Evolutionary conservation across 768 basidiomycete genomes (phyloP).

Genomic region (Mycena latifolia): DNA sequence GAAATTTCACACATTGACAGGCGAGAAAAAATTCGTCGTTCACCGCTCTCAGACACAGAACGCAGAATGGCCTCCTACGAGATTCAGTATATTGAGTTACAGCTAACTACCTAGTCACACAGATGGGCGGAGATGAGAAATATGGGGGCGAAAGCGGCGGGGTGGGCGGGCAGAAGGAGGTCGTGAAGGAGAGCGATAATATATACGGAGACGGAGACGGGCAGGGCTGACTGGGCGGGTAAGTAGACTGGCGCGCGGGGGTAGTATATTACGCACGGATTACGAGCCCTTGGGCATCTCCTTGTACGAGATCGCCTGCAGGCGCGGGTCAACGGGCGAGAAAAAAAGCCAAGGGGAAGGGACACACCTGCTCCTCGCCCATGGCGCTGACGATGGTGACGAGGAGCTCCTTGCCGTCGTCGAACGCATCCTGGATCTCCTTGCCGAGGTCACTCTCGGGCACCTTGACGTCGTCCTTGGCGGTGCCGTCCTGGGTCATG

Average conservation of each 20-base stretch:
- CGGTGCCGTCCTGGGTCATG: slow-evolving; percentile 80
- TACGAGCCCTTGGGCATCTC: slow-evolving; percentile 85
- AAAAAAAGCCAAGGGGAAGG: too few species aligned
- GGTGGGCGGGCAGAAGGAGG: slow-evolving; percentile 3
- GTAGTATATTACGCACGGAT: not conserved
- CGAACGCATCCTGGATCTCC: slow-evolving; percentile 77
- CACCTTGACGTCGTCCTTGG: slow-evolving; percentile 96
- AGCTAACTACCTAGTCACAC: slow-evolving; percentile 36
- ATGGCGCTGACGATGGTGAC: slow-evolving; percentile 92
- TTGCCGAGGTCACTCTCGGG: slow-evolving; percentile 89
- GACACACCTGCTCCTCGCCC: slow-evolving; percentile 80
- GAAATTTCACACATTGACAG: too few species aligned
- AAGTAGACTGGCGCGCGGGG: too few species aligned
- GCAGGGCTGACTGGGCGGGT: not conserved
- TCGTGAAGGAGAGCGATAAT: slow-evolving; percentile 23
- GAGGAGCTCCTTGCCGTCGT: slow-evolving; percentile 88
- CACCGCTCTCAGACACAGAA: too few species aligned
- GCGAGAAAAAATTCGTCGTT: too few species aligned
- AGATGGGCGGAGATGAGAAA: slow-evolving; percentile 25
- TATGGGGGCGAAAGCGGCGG: slow-evolving; percentile 1
- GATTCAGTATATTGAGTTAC: slow-evolving; percentile 37
- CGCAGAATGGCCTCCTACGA: slow-evolving; percentile 16
- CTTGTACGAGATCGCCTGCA: slow-evolving; percentile 77
- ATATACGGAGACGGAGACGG: not conserved
- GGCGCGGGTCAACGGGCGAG: too few species aligned